Evolutionary conservation across 1,139 yeast species (phyloP), one percentile per base, ranked within the genome.

Genomic region (Nakaseomyces kungkrabaensis): DNA sequence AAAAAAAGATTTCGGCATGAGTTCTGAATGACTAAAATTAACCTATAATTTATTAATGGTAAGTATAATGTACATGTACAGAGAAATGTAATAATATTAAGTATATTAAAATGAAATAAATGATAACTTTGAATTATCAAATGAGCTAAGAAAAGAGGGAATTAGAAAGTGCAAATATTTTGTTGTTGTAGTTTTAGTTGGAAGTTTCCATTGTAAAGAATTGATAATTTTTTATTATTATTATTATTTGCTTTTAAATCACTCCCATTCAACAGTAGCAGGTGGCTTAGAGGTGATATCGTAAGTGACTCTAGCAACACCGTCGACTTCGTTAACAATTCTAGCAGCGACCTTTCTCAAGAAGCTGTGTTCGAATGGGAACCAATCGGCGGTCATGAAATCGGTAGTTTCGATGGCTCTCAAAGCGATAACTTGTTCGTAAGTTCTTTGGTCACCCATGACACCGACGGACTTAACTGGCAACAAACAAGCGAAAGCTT

Each of bases 331-430:
- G 72, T 94, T 94, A 62, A 92, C 97, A 57, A 92, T 94, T 78
- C 99, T 84, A 50, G 95, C 81, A 52, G 97, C 90, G 54, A 90
- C 97, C 57, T 74, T 81, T 79, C 90, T 92, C 71, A 92, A 79
- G 82, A 92, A 92, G 48, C 81, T 72, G 59, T 94, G 95, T 63
- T 90, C 97, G 66, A 92, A 92, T 59, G 86, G 86, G 70, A 75
- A 92, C 98, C 98, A 94, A 72, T 94, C 98, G 57, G 98, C 98
- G 61, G 99, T 92, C 99, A 92, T 92, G 78, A 94, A 92, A 74
- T 92, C 99, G 54, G 82, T 79, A 51, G 98, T 94, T 74, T 90
- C 97, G 62, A 92, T 88, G 59, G 98, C 98, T 74, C 99, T 84
- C 68, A 92, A 79, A 44, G 98, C 98, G 75, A 94, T 92, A 57